Conservation (phyloP, 2,329 filamentous ascomycete species). For the Rachicladosporium sp. region DNA sequence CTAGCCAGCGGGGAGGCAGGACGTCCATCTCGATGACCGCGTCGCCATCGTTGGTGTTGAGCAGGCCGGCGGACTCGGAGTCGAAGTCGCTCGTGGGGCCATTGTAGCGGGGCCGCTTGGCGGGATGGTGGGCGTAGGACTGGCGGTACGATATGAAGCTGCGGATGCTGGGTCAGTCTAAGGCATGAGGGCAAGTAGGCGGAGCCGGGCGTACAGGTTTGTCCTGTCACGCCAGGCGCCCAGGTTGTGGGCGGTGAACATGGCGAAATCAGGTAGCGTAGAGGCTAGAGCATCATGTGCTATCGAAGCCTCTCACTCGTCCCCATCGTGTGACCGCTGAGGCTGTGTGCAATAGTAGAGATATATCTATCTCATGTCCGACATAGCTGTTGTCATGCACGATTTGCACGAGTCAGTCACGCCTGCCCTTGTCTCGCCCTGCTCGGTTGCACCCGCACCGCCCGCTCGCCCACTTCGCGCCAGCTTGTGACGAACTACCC, state of each 20-base stretch:
- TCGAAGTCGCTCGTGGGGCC: conserved; percentile 28
- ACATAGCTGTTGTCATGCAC: too few relatives aligned
- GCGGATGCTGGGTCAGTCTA: conserved; percentile 8
- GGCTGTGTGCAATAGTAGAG: too few relatives aligned
- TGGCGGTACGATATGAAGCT: conserved; percentile 99
- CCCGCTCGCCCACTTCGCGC: too few relatives aligned
- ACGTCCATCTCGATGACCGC: conserved; percentile 97
- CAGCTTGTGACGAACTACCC: too few relatives aligned
- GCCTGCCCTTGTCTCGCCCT: too few relatives aligned
- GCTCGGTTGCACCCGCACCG: too few relatives aligned
- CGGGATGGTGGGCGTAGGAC: conserved; percentile 88
- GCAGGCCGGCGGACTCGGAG: conserved; percentile 63
- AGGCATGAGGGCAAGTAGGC: conserved; percentile 1
- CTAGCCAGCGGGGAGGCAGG: conserved; percentile 87
- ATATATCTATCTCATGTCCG: too few relatives aligned
- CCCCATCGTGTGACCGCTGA: too few relatives aligned
- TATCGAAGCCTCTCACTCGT: not conserved
- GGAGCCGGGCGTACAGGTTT: conserved; percentile 61
- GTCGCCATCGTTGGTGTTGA: conserved; percentile 73
- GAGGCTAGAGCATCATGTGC: conserved; percentile 6
- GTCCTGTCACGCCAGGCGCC: conserved; percentile 90
- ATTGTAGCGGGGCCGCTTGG: conserved; percentile 43
- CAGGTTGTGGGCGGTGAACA: conserved; percentile 12
- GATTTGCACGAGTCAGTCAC: too few relatives aligned
- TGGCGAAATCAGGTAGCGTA: conserved; percentile 3